Conservation (phyloP, 1,284 basidiomycete genomes). For the Rhodotorula mucilaginosa region DNA sequence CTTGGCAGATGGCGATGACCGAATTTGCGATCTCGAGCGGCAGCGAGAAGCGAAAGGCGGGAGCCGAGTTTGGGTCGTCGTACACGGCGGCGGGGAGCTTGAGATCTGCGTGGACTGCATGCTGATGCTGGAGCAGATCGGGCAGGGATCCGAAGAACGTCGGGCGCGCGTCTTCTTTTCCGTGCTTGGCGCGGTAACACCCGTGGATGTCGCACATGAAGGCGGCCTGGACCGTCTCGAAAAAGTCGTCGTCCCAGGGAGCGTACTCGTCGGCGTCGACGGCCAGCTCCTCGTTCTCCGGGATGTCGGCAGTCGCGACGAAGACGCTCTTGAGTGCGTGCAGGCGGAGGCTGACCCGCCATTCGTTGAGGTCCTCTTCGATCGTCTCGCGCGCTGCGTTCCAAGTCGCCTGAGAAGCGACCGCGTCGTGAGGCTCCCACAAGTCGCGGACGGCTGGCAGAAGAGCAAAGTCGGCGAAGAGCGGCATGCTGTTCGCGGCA, state of each 20-base stretch:
- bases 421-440: slow-evolving; percentile 1
- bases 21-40: slow-evolving; percentile 12
- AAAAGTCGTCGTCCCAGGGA: not conserved
- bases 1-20: slow-evolving; percentile 6
- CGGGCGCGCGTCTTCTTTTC: not conserved
- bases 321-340: slow-evolving; percentile 2
- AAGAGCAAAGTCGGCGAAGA: slow-evolving; percentile 24
- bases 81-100: not conserved
- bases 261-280: slow-evolving; percentile 4
- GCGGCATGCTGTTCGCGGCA: not conserved
- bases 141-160: slow-evolving; percentile 17
- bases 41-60: slow-evolving; percentile 4
- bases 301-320: not conserved
- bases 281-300: slow-evolving; percentile 10
- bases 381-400: not conserved
- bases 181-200: not conserved
- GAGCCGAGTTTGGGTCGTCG: not conserved
- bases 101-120: slow-evolving; percentile 11
- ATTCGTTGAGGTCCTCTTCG: slow-evolving; percentile 5
- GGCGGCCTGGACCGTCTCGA: not conserved
- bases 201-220: slow-evolving; percentile 7
- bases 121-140: slow-evolving; percentile 22
- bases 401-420: not conserved
- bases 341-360: not conserved
- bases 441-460: not conserved